Conservation (phyloP, 768 basidiomycete genomes). For the Lentinula lateritia region DNA sequence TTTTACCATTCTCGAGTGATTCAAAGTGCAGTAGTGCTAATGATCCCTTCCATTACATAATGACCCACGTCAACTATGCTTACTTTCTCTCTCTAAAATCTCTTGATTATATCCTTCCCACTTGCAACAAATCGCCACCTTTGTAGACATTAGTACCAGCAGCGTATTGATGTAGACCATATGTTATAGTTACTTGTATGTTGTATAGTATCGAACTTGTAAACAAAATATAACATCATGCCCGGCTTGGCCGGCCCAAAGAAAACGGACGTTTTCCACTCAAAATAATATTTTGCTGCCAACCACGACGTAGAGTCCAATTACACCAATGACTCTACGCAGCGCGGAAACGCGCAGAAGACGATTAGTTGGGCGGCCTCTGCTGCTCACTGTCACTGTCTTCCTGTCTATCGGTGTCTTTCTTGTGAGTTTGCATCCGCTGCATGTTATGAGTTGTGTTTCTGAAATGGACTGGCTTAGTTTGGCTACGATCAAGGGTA, state of each 20-base stretch:
- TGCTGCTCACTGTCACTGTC: slow-evolving; percentile 74
- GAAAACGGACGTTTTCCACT: too few species aligned
- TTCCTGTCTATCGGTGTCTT: slow-evolving; percentile 85
- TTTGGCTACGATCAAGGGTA: slow-evolving; percentile 89
- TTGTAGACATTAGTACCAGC: too few species aligned
- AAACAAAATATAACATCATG: too few species aligned
- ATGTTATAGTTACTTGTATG: too few species aligned
- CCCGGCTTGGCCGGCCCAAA: too few species aligned
- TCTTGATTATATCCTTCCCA: too few species aligned
- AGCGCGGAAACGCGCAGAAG: neutral
- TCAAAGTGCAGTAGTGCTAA: too few species aligned
- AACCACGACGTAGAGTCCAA: neutral
- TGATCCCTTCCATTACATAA: neutral
- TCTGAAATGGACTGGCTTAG: slow-evolving; percentile 24
- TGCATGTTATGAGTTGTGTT: neutral
- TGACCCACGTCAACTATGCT: neutral
- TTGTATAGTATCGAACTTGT: too few species aligned
- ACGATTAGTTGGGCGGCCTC: slow-evolving; percentile 65
- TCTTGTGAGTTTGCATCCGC: slow-evolving; percentile 45
- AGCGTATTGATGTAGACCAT: too few species aligned
- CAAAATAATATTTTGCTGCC: neutral
- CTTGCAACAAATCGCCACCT: neutral
- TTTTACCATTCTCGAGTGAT: slow-evolving; percentile 25
- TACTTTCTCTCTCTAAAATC: too few species aligned
- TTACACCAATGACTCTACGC: slow-evolving; percentile 1